phyloP scores from a whole-genome alignment of 2,329 filamentous ascomycete genomes.

The Kalmusia sp. region DNA sequence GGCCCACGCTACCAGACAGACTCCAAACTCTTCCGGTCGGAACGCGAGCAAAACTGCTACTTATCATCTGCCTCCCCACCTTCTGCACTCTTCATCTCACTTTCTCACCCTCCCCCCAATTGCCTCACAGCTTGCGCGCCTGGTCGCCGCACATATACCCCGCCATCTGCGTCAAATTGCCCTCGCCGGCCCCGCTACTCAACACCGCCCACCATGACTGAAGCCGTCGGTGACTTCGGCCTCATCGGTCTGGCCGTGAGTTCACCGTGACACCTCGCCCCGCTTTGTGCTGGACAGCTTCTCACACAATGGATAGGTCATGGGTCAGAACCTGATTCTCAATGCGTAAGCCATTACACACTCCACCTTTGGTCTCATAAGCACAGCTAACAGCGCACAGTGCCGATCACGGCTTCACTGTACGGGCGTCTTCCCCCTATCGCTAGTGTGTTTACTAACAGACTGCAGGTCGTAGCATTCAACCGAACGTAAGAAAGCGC shows the following conservation, averaged over 20 bases:
- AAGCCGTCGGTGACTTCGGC: constrained; percentile 59
- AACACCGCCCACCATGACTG: constrained; percentile 42
- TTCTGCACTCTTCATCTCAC: constrained; percentile 22
- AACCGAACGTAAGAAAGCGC: constrained; percentile 75
- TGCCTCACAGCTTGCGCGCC: constrained; percentile 33
- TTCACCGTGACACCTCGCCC: constrained; percentile 10
- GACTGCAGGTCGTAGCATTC: constrained; percentile 76
- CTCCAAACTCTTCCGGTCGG: constrained; percentile 44
- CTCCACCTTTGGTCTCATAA: constrained; percentile 16
- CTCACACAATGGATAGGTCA: constrained; percentile 43
- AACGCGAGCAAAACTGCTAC: constrained; percentile 33
- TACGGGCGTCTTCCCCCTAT: constrained; percentile 19
- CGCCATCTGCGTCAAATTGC: constrained; percentile 24
- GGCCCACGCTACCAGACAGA: constrained; percentile 30
- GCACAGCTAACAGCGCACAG: constrained; percentile 38
- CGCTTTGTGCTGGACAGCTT: constrained; percentile 6
- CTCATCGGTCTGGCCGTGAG: constrained; percentile 60
- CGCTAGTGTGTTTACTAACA: constrained; percentile 22
- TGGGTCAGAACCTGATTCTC: constrained; percentile 63
- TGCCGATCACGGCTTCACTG: constrained; percentile 78
- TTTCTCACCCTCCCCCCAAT: constrained; percentile 29
- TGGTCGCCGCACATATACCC: constrained; percentile 39
- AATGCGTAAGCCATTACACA: constrained; percentile 52
- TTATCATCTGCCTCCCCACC: constrained; percentile 40
- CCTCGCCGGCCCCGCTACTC: constrained; percentile 12